Evolutionary conservation across 495 filamentous ascomycete species (phyloP).

Genomic region (Pseudevernia furfuracea): DNA sequence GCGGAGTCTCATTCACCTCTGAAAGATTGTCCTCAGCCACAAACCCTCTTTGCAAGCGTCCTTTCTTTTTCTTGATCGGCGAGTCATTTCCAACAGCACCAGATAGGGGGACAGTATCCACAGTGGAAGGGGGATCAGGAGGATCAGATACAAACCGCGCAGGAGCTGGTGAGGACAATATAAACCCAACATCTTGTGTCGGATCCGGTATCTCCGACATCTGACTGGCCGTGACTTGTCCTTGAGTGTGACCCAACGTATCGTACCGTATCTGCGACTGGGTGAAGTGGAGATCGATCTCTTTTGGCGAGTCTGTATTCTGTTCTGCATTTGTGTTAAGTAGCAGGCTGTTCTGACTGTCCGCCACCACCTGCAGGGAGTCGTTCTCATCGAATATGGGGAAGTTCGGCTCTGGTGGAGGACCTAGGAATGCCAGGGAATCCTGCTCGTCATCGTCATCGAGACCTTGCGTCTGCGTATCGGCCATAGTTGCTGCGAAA

Average conservation of each 20-base stretch:
- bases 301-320: conserved; percentile 27
- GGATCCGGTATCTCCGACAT: conserved; percentile 60
- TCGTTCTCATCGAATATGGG: conserved; percentile 40
- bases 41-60: conserved; percentile 50
- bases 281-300: conserved; percentile 43
- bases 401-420: conserved; percentile 47
- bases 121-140: conserved; percentile 56
- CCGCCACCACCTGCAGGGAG: conserved; percentile 52
- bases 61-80: conserved; percentile 51
- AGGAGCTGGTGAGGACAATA: conserved; percentile 47
- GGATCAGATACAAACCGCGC: conserved; percentile 57
- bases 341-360: conserved; percentile 46
- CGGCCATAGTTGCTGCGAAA: conserved; percentile 85
- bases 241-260: conserved; percentile 34
- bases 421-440: conserved; percentile 43
- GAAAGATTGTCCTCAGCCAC: conserved; percentile 27
- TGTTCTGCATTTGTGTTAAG: background rate
- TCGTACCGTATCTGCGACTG: conserved; percentile 48
- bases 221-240: conserved; percentile 47
- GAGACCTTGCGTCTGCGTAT: conserved; percentile 36
- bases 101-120: conserved; percentile 57
- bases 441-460: conserved; percentile 34
- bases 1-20: conserved; percentile 37
- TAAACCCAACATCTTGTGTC: conserved; percentile 80
- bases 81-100: conserved; percentile 42